A percentile compares a stretch with the other conserved stretches of the same genome.
These are phyloP conservation scores for Nemania sp. DNA, from an alignment of 2,329 filamentous ascomycete species.

Conservation along the genomic window DNA sequence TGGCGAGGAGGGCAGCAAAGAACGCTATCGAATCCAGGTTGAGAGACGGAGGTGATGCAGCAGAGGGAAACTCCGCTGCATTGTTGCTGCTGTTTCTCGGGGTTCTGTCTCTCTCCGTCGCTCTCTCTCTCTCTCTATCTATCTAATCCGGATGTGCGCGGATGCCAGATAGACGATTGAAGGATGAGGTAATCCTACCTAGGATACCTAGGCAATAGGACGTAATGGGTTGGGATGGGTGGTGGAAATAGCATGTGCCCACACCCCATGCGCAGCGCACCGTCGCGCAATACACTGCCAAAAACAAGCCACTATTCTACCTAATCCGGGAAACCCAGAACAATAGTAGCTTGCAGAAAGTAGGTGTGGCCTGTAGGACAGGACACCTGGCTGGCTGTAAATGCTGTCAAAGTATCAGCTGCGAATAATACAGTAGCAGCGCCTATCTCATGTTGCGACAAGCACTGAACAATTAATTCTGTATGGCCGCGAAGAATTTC, in stretches of 20 bases:
- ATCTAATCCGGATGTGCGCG: conserved; percentile 30
- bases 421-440: background rate
- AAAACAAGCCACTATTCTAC: background rate
- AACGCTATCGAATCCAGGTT: conserved; percentile 69
- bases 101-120: conserved; percentile 17
- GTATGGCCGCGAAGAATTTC: conserved; percentile 28
- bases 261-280: background rate
- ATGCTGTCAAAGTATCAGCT: background rate
- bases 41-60: conserved; percentile 62
- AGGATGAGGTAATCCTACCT: conserved; percentile 36
- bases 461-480: conserved; percentile 11
- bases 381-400: background rate
- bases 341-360: background rate
- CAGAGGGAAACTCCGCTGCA: conserved; percentile 70
- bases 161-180: background rate
- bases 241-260: conserved; percentile 18
- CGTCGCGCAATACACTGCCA: too few species aligned
- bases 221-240: too few species aligned
- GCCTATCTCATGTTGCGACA: conserved; percentile 15
- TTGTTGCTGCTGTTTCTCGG: conserved; percentile 51
- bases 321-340: background rate
- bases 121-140: conserved; percentile 17
- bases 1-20: conserved; percentile 53
- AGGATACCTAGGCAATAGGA: background rate
- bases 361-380: background rate